These are phyloP conservation scores for Rhodamnia argentea DNA, from an alignment of 345 rosid genomes.

Conservation along the genomic window DNA sequence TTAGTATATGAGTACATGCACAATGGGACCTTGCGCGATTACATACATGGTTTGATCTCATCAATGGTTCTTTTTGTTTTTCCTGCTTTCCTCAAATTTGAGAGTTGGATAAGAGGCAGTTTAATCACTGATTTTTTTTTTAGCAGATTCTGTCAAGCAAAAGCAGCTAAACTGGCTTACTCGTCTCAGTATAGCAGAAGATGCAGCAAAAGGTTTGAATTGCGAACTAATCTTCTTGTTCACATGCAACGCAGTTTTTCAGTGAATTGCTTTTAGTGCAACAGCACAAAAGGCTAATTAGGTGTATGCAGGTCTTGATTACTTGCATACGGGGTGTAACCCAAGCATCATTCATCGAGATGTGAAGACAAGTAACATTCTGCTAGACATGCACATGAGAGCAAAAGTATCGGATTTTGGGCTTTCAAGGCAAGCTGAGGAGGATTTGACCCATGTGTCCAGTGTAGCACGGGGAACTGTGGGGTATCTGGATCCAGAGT, in stretches of 20 bases:
- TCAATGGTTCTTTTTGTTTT: not conserved
- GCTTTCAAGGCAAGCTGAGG: slow-evolving; percentile 92
- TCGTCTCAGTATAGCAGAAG: slow-evolving; percentile 77
- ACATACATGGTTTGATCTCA: slow-evolving; percentile 51
- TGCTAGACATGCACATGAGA: slow-evolving; percentile 84
- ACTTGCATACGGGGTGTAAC: slow-evolving; percentile 91
- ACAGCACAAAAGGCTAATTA: slow-evolving; percentile 12
- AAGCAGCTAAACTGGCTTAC: slow-evolving; percentile 60
- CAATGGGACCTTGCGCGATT: slow-evolving; percentile 83
- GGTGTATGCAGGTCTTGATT: slow-evolving; percentile 80
- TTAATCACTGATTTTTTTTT: not conserved
- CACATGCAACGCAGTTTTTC: not conserved
- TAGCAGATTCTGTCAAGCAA: slow-evolving; percentile 49
- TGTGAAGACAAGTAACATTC: slow-evolving; percentile 92
- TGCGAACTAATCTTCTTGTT: not conserved
- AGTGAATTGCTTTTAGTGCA: not conserved
- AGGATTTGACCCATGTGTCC: slow-evolving; percentile 82
- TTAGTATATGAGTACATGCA: slow-evolving; percentile 96
- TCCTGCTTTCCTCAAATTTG: not conserved
- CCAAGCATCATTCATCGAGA: slow-evolving; percentile 96
- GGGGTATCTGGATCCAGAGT: slow-evolving; percentile 98
- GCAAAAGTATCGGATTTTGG: slow-evolving; percentile 98
- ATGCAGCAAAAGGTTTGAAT: slow-evolving; percentile 85
- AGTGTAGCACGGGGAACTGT: slow-evolving; percentile 93
- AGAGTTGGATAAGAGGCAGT: not conserved